These are phyloP conservation scores for Xylaria acuta DNA, from an alignment of 495 filamentous ascomycete species.

Conservation along the genomic window DNA sequence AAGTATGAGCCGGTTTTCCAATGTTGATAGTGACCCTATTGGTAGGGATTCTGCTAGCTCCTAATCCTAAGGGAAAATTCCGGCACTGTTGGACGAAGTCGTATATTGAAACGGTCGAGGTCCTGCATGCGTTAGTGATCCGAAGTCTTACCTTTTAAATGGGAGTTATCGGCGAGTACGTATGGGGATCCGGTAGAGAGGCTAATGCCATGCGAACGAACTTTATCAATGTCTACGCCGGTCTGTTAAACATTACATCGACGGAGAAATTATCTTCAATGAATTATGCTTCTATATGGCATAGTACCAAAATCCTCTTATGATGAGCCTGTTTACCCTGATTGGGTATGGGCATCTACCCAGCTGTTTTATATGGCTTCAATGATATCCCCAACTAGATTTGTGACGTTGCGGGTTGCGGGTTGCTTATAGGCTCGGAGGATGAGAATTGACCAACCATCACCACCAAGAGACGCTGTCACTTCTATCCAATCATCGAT, in stretches of 20 bases:
- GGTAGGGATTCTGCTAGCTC: no score
- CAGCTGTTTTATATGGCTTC: not conserved
- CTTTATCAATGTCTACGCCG: not conserved
- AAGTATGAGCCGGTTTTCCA: no score
- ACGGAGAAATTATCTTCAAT: not conserved
- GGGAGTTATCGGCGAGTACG: not conserved
- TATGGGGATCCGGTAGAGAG: not conserved
- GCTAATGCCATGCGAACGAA: not conserved
- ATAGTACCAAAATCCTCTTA: not conserved
- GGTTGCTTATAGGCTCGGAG: not conserved
- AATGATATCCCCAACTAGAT: not conserved
- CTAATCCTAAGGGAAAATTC: no score
- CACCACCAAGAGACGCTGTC: no score
- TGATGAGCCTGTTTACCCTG: no score
- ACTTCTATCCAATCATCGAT: no score
- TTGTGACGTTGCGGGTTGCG: not conserved
- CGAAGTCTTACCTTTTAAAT: not conserved
- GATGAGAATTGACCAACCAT: not conserved
- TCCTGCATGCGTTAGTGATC: not conserved
- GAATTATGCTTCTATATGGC: not conserved
- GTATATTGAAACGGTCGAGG: not conserved
- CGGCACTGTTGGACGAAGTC: no score
- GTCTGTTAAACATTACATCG: not conserved
- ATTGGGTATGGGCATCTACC: no score
- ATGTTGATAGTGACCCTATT: no score